phyloP scores from a whole-genome alignment of 768 basidiomycete species.

The Termitomyces sp. region DNA sequence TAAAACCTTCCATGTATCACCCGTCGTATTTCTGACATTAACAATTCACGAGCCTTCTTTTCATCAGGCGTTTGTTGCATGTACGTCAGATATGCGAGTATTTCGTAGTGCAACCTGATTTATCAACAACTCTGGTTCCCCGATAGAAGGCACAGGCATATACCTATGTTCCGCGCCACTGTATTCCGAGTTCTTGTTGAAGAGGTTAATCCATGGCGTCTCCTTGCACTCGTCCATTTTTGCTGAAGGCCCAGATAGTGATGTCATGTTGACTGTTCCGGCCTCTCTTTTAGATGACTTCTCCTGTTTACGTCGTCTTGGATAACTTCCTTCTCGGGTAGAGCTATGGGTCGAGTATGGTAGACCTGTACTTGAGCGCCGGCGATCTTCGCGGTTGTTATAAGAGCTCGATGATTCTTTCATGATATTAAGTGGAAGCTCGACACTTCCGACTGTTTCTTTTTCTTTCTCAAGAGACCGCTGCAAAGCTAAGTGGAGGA shows the following conservation, averaged over 20 bases:
- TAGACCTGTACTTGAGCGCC: background rate
- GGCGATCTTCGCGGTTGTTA: slow-evolving; percentile 8
- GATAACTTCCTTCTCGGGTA: background rate
- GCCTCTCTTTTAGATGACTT: background rate
- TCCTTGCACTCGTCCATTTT: slow-evolving; percentile 1
- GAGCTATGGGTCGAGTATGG: background rate
- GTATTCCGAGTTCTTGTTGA: slow-evolving; percentile 9
- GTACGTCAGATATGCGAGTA: slow-evolving; percentile 50
- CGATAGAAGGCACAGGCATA: background rate
- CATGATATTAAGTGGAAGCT: slow-evolving; percentile 4
- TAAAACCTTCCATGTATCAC: slow-evolving; percentile 40
- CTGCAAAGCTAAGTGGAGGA: background rate
- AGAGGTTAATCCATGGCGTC: slow-evolving; percentile 14
- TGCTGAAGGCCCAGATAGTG: background rate
- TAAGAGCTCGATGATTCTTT: slow-evolving; percentile 10
- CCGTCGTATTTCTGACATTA: slow-evolving; percentile 41
- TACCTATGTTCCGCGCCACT: slow-evolving; percentile 24
- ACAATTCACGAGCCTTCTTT: slow-evolving; percentile 33
- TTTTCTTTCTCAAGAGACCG: background rate
- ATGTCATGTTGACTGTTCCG: background rate
- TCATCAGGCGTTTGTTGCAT: slow-evolving; percentile 52
- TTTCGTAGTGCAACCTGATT: slow-evolving; percentile 58
- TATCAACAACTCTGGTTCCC: background rate
- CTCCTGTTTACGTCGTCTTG: background rate
- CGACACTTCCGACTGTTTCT: background rate